Base-by-base conservation (phyloP, 2,329 filamentous ascomycete genomes). In the Remersonia thermophila region DNA sequence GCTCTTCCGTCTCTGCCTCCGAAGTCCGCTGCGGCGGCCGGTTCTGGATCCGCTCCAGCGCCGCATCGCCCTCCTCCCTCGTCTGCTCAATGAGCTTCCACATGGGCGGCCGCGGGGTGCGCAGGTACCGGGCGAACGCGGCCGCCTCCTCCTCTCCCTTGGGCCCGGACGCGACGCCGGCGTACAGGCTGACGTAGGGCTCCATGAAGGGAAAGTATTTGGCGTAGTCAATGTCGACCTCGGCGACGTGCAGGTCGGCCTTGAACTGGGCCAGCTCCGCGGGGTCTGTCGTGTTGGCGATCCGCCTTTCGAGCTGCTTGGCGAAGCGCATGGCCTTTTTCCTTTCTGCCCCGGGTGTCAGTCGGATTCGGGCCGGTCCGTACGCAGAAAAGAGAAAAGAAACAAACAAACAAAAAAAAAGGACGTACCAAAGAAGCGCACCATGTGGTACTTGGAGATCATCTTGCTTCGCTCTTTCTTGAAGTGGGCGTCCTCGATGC, bases 361-460 rank as follows among this genome's bases (percentile, higher is more conserved):
- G 32, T 14, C 11, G 23, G 12, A 12, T 9, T n/a, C n/a, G n/a
- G n/a, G n/a, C n/a, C n/a, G n/a, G n/a, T n/a, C 11, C 16, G 4
- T 27, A 9, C 15, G 14, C n/a, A n/a, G n/a, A n/a, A n/a, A n/a
- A n/a, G n/a, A n/a, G n/a, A n/a, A n/a, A n/a, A n/a, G n/a, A n/a
- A n/a, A n/a, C n/a, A n/a, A n/a, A n/a, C n/a, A n/a, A n/a, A n/a
- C n/a, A n/a, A n/a, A 16, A 27, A 30, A 27, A 18, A 39, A 7
- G n/a, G 4, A 50, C 69, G 35, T 64, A 82, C 83, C 83, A 57
- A 89, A 89, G 55, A 91, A 91, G 18, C 83, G 67, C 34, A 89
- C 74, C 72, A 84, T 87, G 55, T 89, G 83, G 50, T 86, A 91
- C 55, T 78, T 81, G 34, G 66, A 66, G 43, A 87, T 85, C 72